Evolutionary conservation across 2,329 filamentous ascomycete species (phyloP), one percentile per base, ranked within the genome.

Genomic region (Ophiognomonia clavigignenti-juglandacearum): DNA sequence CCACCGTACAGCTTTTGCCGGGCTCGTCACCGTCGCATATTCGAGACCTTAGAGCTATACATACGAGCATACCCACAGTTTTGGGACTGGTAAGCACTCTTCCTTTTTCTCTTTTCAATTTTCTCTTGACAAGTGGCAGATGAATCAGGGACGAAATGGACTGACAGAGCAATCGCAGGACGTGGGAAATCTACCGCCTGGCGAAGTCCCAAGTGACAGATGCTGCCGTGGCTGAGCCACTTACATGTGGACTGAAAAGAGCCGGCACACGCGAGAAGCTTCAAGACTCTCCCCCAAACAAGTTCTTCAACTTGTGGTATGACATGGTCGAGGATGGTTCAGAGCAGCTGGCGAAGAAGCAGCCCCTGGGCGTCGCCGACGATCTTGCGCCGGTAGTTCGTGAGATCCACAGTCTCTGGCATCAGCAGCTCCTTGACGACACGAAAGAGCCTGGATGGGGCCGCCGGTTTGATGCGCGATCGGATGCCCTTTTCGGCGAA

Each of bases 1-100:
- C 43, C 43, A 19, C 43, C 43, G 4, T 45, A 45, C 37, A 45
- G 43, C n/a, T 45, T 45, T 9, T 39, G 35, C n/a, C 43, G 43
- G 29, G n/a, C 43, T 7, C 35, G 43, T n/a, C 43, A 45, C 24
- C 26, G 35, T 14, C 35, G 27, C 10, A 45, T 45, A 13, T 45
- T 39, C 19, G 24, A 45, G 7, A 32, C 35, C n/a, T 36, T 45
- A 11, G 35, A 45, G 34, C 10, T 45, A 4, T 45, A 39, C 19
- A 29, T 45, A 7, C 16, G n/a, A 3, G 9, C 27, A n/a, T 39
- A 45, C 22, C 43, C 43, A 11, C 13, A 32, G 10, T 45, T 45
- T 8, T 45, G 43, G 35, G 13, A 39, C 3, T 45, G n/a, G n/a
- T n/a, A n/a, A n/a, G n/a, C n/a, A n/a, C n/a, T n/a, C n/a, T n/a